Evolutionary conservation across 768 basidiomycete genomes (phyloP), one percentile per base, ranked within the genome.

Genomic region (Termitomyces sp.): DNA sequence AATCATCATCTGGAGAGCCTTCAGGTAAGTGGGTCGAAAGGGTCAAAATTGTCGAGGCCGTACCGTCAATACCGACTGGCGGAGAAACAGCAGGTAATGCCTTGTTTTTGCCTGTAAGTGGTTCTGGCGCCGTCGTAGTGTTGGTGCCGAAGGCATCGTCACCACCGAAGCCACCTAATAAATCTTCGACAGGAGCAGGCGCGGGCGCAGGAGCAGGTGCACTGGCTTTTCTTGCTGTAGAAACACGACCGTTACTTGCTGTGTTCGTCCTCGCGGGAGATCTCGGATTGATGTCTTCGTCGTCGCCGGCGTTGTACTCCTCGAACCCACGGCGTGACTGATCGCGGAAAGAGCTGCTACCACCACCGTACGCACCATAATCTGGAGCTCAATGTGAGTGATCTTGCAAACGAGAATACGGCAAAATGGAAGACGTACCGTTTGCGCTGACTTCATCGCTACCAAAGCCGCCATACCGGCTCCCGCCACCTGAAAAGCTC

Each of bases 251-350:
- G 7, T 41, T 53, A 67, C 56, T 38, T 37, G 35, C 21, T 64
- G 63, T 21, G 66, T 51, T 60, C 45, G 75, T 58, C 42, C 57
- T 50, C 21, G 23, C 51, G 70, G 76, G 52, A 70, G 78, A 59
- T 67, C 72, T 59, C 43, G 72, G 67, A 45, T 68, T 62, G 17
- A 69, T 59, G 35, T 75, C 66, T 60, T 96, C 94, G 58, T 98
- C 95, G 57, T 93, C 93, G 1, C 96, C 96, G 12, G 96, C 97
- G 62, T 96, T 91, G 70, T 99, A 99, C 68, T 98, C 95, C 64
- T 98, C 95, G 62, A 84, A 98, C 26, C 82, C 80, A 54, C 77
- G 74, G 15, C 83, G 73, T 41, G 82, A 70, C 8, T 70, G 75
- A 59, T 92, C 89, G 50, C 81, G 76, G 72, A 88, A 91, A 1